These are phyloP conservation scores for Pezicula neosporulosa DNA, from an alignment of 2,329 filamentous ascomycete genomes.

Conservation along the genomic window DNA sequence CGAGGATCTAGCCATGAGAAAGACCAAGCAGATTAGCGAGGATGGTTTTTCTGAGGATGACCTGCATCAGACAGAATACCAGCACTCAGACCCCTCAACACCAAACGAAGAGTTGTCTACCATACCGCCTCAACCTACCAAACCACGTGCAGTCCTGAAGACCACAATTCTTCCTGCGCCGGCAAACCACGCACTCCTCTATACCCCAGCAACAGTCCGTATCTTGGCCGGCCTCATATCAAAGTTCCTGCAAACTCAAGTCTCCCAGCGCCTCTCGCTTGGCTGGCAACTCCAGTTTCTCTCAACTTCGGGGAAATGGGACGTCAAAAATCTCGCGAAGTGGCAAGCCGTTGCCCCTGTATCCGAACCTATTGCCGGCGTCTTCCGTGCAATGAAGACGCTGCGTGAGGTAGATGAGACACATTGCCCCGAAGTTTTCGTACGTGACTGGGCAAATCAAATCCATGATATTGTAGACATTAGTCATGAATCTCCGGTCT, in stretches of 20 bases:
- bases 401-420: constrained; percentile 82
- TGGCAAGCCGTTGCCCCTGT: constrained; percentile 81
- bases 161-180: constrained; percentile 70
- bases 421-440: constrained; percentile 75
- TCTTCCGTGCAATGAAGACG: constrained; percentile 91
- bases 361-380: constrained; percentile 70
- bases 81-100: constrained; percentile 42
- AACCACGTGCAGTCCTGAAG: constrained; percentile 56
- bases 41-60: constrained; percentile 33
- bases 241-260: constrained; percentile 70
- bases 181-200: constrained; percentile 80
- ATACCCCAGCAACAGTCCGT: constrained; percentile 71
- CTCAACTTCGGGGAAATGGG: constrained; percentile 91
- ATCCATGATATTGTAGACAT: constrained; percentile 85
- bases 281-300: constrained; percentile 92
- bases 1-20: constrained; percentile 21
- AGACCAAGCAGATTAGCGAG: constrained; percentile 35
- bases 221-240: constrained; percentile 78
- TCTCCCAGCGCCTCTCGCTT: constrained; percentile 75
- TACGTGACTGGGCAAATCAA: constrained; percentile 58
- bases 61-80: constrained; percentile 31
- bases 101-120: constrained; percentile 37
- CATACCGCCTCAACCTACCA: constrained; percentile 44
- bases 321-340: constrained; percentile 92
- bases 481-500: constrained; percentile 85